phyloP scores from a whole-genome alignment of 257 asterid species.

The Solanum ahanhuiri region DNA sequence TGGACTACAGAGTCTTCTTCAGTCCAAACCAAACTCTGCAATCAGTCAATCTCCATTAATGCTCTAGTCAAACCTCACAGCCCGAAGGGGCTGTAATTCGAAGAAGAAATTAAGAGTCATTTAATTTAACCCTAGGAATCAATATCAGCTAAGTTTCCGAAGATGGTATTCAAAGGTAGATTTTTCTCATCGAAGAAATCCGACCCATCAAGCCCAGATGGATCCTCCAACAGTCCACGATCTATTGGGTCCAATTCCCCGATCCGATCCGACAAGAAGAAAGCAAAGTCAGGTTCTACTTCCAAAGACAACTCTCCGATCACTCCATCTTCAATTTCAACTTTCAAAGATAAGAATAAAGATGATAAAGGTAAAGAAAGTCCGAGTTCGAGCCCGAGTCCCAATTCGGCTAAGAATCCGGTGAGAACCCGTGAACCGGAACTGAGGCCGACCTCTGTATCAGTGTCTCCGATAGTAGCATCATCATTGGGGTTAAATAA shows the following conservation, averaged over 20 bases:
- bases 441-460: conserved; percentile 15
- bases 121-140: neutral
- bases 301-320: conserved; percentile 44
- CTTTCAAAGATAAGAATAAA: conserved; percentile 17
- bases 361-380: conserved; percentile 43
- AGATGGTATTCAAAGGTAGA: conserved; percentile 90
- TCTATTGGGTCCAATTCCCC: conserved; percentile 87
- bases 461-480: conserved; percentile 84
- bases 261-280: conserved; percentile 83
- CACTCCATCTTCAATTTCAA: conserved; percentile 26
- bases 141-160: neutral
- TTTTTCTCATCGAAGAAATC: conserved; percentile 91
- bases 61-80: conserved; percentile 2
- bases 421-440: conserved; percentile 7
- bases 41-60: neutral
- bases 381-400: neutral
- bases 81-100: conserved; percentile 12
- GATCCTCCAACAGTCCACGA: conserved; percentile 87
- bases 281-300: conserved; percentile 42
- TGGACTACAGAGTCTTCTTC: neutral
- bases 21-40: neutral
- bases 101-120: neutral
- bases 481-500: conserved; percentile 95
- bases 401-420: neutral
- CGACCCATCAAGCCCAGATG: conserved; percentile 83